Evolutionary conservation across 2,329 filamentous ascomycete species (phyloP).

Genomic region (Aspergillus sp.): DNA sequence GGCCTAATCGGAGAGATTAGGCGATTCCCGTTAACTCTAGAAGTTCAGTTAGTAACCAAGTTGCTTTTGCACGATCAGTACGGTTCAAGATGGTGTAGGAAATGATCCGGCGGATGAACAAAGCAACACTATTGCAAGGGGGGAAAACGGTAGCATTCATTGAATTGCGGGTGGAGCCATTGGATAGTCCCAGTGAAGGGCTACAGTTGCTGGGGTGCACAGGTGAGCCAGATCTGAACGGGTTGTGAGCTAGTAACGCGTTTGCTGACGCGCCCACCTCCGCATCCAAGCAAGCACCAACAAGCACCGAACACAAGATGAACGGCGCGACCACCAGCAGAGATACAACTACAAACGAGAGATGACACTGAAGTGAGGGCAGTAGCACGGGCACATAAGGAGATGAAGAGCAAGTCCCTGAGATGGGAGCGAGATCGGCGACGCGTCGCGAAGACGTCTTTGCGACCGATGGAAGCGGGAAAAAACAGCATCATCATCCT

Average conservation of each 20-base stretch:
- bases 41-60: conserved; percentile 9
- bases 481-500: conserved; percentile 21
- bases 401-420: neutral
- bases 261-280: conserved; percentile 32
- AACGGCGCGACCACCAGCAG: neutral
- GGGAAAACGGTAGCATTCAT: neutral
- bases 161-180: neutral
- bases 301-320: conserved; percentile 2
- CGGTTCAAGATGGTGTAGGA: neutral
- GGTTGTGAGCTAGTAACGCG: conserved; percentile 30
- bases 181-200: conserved; percentile 7
- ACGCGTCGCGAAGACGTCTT: conserved; percentile 32
- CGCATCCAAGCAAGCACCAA: conserved; percentile 19
- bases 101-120: neutral
- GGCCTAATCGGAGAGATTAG: neutral
- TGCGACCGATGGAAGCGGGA: conserved; percentile 30
- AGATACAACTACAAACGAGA: conserved; percentile 8
- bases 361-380: neutral
- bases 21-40: neutral
- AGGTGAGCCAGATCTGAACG: conserved; percentile 14
- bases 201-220: neutral
- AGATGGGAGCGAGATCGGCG: conserved; percentile 17
- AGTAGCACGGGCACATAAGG: neutral
- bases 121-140: neutral
- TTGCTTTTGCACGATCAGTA: neutral